phyloP scores from a whole-genome alignment of 2,329 filamentous ascomycete species.

The Hymenotorrendiella dingleyae region DNA sequence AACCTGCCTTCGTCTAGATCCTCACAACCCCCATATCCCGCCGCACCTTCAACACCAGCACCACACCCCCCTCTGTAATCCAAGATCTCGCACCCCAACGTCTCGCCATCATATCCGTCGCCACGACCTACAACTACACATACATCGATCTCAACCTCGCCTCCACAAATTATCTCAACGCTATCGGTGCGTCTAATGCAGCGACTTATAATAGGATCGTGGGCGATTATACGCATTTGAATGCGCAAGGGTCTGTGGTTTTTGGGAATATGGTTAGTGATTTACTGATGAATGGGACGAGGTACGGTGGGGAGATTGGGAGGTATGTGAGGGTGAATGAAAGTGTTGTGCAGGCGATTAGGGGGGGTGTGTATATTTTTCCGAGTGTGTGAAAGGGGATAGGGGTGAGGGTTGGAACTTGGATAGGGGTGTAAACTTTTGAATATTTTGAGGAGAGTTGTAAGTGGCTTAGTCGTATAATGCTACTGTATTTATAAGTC shows the following conservation, averaged over 20 bases:
- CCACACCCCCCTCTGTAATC: conserved; percentile 32
- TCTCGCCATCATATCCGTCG: conserved; percentile 36
- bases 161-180: conserved; percentile 39
- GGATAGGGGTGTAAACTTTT: too few relatives aligned
- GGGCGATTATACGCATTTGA: conserved; percentile 45
- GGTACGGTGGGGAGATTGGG: too few relatives aligned
- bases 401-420: too few relatives aligned
- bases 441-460: too few relatives aligned
- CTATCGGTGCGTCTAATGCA: conserved; percentile 37
- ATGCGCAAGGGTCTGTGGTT: conserved; percentile 37
- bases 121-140: conserved; percentile 26
- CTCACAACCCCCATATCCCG: conserved; percentile 42
- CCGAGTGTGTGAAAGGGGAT: too few relatives aligned
- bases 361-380: too few relatives aligned
- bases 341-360: too few relatives aligned
- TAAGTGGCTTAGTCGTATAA: too few relatives aligned
- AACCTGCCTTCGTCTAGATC: too few relatives aligned
- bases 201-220: conserved; percentile 37
- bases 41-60: conserved; percentile 35
- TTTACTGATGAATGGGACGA: too few relatives aligned
- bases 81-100: conserved; percentile 37
- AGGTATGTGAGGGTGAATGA: too few relatives aligned
- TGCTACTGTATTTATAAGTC: too few relatives aligned
- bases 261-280: conserved; percentile 46
- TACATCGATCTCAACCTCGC: conserved; percentile 41